These are phyloP conservation scores for Nemania sp. DNA, from an alignment of 2,329 filamentous ascomycete genomes.

Conservation along the genomic window DNA sequence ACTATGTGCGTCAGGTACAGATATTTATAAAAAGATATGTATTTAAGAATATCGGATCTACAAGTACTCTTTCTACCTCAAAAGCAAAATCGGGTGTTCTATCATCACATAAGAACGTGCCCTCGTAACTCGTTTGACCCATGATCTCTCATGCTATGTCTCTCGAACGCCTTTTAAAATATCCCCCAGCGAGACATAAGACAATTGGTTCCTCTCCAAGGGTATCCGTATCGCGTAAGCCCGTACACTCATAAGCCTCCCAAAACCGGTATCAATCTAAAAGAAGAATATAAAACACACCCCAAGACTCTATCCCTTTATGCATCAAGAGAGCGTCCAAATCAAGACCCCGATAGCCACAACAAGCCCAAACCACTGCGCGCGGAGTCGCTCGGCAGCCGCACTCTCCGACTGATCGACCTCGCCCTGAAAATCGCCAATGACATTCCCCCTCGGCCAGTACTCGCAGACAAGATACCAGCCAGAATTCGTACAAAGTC, in stretches of 20 bases:
- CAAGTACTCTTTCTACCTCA: neutral
- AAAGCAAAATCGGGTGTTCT: neutral
- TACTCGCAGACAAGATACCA: conserved; percentile 75
- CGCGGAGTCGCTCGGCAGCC: neutral
- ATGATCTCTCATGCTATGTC: neutral
- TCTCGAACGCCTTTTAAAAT: neutral
- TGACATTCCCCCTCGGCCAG: conserved; percentile 67
- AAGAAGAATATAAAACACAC: neutral
- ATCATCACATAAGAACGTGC: neutral
- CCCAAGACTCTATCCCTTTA: neutral
- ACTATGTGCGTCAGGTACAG: too few relatives aligned
- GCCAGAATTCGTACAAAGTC: conserved; percentile 43
- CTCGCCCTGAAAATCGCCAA: conserved; percentile 53
- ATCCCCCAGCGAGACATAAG: neutral
- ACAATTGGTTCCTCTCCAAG: neutral
- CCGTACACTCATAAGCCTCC: conserved; percentile 1
- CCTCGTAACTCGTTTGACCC: neutral
- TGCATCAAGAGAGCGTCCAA: conserved; percentile 2
- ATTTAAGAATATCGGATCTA: neutral
- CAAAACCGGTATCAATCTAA: neutral
- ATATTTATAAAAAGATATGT: too few relatives aligned
- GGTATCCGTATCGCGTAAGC: conserved; percentile 1
- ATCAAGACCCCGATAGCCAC: neutral
- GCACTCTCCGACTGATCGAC: conserved; percentile 39
- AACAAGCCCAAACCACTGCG: conserved; percentile 3